Conservation (phyloP, 768 basidiomycete genomes). For the Kwoniella pini region DNA sequence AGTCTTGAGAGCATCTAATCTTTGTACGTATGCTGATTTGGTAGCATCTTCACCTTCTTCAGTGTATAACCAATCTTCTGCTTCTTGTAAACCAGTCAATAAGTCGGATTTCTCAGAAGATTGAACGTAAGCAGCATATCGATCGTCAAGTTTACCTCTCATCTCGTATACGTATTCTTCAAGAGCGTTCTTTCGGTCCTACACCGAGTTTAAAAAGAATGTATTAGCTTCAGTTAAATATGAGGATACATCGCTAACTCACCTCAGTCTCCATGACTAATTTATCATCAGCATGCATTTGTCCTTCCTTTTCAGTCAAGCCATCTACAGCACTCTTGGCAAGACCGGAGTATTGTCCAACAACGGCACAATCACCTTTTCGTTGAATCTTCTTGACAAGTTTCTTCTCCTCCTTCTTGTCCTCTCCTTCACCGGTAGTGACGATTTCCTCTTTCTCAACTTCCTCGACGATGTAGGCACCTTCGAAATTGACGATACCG, state of each 20-base stretch:
- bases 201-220: background rate
- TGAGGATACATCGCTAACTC: no score
- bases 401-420: slow-evolving; percentile 58
- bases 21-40: slow-evolving; percentile 88
- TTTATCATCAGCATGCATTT: slow-evolving; percentile 90
- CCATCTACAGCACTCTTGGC: slow-evolving; percentile 67
- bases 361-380: slow-evolving; percentile 79
- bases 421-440: slow-evolving; percentile 65
- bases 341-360: slow-evolving; percentile 66
- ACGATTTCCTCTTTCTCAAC: slow-evolving; percentile 73
- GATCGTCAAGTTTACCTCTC: slow-evolving; percentile 85
- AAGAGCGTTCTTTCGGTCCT: slow-evolving; percentile 97
- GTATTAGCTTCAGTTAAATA: no score
- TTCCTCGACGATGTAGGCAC: slow-evolving; percentile 72
- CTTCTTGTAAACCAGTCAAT: slow-evolving; percentile 67
- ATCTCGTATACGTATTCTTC: slow-evolving; percentile 99
- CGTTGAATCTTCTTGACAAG: slow-evolving; percentile 85
- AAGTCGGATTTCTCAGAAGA: slow-evolving; percentile 76
- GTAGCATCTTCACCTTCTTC: slow-evolving; percentile 94
- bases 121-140: slow-evolving; percentile 75
- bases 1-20: slow-evolving; percentile 77
- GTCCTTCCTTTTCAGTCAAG: slow-evolving; percentile 75
- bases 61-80: slow-evolving; percentile 96
- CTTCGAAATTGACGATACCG: slow-evolving; percentile 83
- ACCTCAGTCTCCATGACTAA: slow-evolving; percentile 98